Evolutionary conservation across 2,329 filamentous ascomycete species (phyloP), one percentile per base, ranked within the genome.

Genomic region (Aspergillus quadrilineatus): DNA sequence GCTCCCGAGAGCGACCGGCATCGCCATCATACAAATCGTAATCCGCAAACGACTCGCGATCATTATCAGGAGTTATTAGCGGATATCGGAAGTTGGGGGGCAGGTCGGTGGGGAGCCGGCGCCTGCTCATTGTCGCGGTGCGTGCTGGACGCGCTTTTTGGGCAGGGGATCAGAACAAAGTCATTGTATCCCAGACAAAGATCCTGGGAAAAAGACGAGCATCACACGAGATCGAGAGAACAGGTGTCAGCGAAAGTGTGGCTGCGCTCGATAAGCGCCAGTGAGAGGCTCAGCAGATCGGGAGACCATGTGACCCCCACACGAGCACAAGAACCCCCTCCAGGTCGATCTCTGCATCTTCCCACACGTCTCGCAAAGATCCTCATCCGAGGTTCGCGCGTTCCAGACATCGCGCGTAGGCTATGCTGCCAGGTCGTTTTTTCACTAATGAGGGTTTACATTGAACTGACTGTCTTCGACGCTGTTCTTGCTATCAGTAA

Each of bases 11-110:
- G 41, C 34, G 47, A 34, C 46, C 51, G 6, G 34, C 37, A 29
- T 49, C 50, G 7, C 39, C 55, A 36, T 53, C 55, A 17, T 57
- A 43, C 10, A 42, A 7, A 22, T 36, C 28, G 22, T 53, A 50
- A 39, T 57, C 55, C 28, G 50, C 7, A 26, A 57, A 57, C 15
- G 44, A 44, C 8, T 57, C 55, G 22, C 41, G 55, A 3, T 57
- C 55, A 28, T 49, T 45, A 10, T 50, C 55, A 2, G 50, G 55
- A 6, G 50, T 53, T 4, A 53, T 57, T 22, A 53, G 50, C 12
- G 50, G 55, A 41, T 57, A 57, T 32, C 55, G 55, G 41, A 41
- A 41, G 30, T 53, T 48, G 15, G 36, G 39, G 17, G 55, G 55
- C 10, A 43, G 50, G 17, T 30, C 45, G 12, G 55, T 30, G 15